Evolutionary conservation across 78 protist genomes (phyloP), one percentile per base, ranked within the genome.

Genomic region (Anaeramoeba ignava): DNA sequence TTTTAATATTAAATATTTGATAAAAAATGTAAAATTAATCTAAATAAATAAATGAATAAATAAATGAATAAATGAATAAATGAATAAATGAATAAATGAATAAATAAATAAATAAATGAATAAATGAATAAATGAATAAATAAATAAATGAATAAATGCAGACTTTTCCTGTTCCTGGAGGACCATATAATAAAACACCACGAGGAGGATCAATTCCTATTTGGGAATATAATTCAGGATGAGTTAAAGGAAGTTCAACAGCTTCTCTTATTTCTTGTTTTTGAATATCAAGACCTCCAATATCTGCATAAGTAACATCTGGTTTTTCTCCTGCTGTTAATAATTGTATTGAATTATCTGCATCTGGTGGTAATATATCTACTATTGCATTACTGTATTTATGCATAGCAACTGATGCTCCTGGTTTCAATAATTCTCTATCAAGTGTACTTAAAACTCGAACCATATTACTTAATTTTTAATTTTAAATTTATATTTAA

Each of bases 241-340:
- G 91, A 27, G 90, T 97, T 33, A 98, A 94, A 36, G 99, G 99
- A 42, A 98, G 92, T 87, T 98, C 99, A 1, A 98, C 99, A 3
- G 99, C 99, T 89, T 98, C 99, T 41, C 99, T 91, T 90, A 98
- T 94, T 82, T 98, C 99, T 87, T 98, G 99, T 92, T 98, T 98
- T 88, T 98, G 99, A 54, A 93, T 92, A 90, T 98, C 99, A 38
- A 87, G 73, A 40, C 99, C 99, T 8, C 99, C 73, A 39, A 97
- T 95, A 86, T 96, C 98, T 0, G 92, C 41, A 84, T 95, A 95
- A 39, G 88, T 12, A n/a, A 92, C 89, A 38, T 86, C 68, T 17
- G 85, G 88, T 54, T 39, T 8, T 78, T 86, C 88, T 54, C 80
- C 83, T 3, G 91, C 94, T 0, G 87, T 78, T 83, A 97, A 23